Evolutionary conservation across 2,329 filamentous ascomycete genomes (phyloP).

Genomic region (Cordyceps tenuipes): DNA sequence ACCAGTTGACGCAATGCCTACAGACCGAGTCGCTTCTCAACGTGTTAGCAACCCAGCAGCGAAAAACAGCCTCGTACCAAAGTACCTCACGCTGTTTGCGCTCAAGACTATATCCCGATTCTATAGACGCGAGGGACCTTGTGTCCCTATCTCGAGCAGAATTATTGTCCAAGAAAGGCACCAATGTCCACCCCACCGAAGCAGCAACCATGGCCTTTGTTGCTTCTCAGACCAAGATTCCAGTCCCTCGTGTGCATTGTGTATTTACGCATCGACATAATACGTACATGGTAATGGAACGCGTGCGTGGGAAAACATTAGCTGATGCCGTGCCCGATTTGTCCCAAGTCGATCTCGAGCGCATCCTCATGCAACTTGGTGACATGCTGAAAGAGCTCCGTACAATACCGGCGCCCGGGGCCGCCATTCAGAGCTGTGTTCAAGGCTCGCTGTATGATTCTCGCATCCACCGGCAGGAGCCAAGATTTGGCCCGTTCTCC

Average conservation of each 20-base stretch:
- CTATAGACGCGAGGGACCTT: background rate
- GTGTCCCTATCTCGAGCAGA: slow-evolving; percentile 1
- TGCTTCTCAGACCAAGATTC: slow-evolving; percentile 19
- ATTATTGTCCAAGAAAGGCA: slow-evolving; percentile 2
- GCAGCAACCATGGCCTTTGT: slow-evolving; percentile 24
- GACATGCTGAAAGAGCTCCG: slow-evolving; percentile 20
- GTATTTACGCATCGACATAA: slow-evolving; percentile 14
- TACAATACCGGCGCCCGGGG: slow-evolving; percentile 16
- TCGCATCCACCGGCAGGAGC: slow-evolving; percentile 16
- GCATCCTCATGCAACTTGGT: slow-evolving; percentile 18
- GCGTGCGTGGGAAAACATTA: slow-evolving; percentile 17
- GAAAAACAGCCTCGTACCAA: background rate
- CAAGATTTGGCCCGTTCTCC: slow-evolving; percentile 25
- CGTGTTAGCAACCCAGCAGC: background rate
- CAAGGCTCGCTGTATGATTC: slow-evolving; percentile 21
- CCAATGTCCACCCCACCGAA: slow-evolving; percentile 16
- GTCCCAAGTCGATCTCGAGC: slow-evolving; percentile 19
- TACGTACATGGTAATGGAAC: slow-evolving; percentile 23
- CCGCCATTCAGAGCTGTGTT: slow-evolving; percentile 18
- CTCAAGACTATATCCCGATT: background rate
- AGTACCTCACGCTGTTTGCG: slow-evolving; percentile 2
- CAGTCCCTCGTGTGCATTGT: slow-evolving; percentile 21
- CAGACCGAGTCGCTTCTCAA: background rate
- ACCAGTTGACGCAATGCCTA: background rate
- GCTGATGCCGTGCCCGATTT: slow-evolving; percentile 17